Conservation (phyloP, 2,329 filamentous ascomycete genomes). For the Thyridium curvatum region DNA sequence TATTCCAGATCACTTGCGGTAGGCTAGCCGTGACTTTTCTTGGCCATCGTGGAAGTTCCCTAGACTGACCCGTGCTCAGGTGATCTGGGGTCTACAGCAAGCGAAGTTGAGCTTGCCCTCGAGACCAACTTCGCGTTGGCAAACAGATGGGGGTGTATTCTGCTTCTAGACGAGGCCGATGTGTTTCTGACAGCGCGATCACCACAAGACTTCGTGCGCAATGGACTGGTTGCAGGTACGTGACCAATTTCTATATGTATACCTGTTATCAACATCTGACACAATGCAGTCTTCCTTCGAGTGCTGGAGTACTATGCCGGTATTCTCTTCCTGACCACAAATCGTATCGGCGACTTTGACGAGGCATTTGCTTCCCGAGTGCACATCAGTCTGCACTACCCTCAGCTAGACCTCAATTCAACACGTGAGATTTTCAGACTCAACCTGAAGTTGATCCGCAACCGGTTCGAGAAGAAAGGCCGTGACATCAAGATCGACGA, state of each 20-base stretch:
- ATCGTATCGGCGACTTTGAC: constrained; percentile 12
- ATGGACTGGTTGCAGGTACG: constrained; percentile 10
- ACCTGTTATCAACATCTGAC: neutral
- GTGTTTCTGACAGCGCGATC: constrained; percentile 5
- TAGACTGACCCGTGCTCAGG: too few species aligned
- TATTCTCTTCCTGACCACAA: constrained; percentile 14
- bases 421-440: constrained; percentile 19
- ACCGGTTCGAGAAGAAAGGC: constrained; percentile 9
- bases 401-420: constrained; percentile 11
- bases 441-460: constrained; percentile 15
- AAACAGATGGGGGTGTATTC: constrained; percentile 17
- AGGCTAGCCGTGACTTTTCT: neutral
- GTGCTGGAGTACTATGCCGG: constrained; percentile 13
- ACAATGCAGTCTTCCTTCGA: constrained; percentile 9
- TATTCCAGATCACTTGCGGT: constrained; percentile 14
- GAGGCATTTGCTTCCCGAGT: constrained; percentile 27
- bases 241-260: too few species aligned
- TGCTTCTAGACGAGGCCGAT: constrained; percentile 22
- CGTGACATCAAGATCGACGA: constrained; percentile 12
- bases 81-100: constrained; percentile 25
- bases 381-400: constrained; percentile 28
- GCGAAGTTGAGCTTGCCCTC: constrained; percentile 17
- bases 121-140: constrained; percentile 11
- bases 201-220: constrained; percentile 6
- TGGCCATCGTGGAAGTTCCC: too few species aligned